Conservation (phyloP, 768 basidiomycete species). For the Lactarius evosmus region DNA sequence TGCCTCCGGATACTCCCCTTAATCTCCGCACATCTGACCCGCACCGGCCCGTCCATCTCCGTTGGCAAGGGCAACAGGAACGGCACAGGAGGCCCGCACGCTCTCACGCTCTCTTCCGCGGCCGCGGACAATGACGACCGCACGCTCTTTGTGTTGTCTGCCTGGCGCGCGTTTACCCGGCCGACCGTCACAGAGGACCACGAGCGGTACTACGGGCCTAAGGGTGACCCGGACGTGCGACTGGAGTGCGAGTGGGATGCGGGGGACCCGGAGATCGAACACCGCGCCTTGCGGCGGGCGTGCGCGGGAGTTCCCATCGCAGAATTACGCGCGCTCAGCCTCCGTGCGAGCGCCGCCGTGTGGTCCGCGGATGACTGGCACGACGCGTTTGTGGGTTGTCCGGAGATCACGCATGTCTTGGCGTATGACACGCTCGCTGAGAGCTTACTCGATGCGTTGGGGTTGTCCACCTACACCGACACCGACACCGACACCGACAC, state of each 20-base stretch:
- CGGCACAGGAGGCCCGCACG: conserved; percentile 2
- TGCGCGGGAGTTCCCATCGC: conserved; percentile 14
- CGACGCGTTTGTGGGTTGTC: conserved; percentile 3
- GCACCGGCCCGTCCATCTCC: neutral
- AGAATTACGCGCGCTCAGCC: conserved; percentile 18
- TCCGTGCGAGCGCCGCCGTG: conserved; percentile 1
- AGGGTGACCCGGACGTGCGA: conserved; percentile 1
- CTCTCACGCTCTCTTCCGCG: conserved; percentile 15
- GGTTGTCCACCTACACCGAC: neutral
- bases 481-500: neutral
- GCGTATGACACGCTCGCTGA: conserved; percentile 5
- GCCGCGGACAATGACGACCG: neutral
- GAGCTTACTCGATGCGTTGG: conserved; percentile 19
- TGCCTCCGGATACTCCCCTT: conserved; percentile 18
- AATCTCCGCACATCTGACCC: conserved; percentile 14
- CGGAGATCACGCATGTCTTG: conserved; percentile 19
- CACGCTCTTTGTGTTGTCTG: conserved; percentile 10
- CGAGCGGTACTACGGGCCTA: conserved; percentile 15
- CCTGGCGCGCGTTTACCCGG: conserved; percentile 15
- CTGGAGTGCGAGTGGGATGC: conserved; percentile 22
- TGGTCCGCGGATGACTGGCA: conserved; percentile 16
- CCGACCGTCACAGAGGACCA: conserved; percentile 10
- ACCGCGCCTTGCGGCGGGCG: conserved; percentile 3
- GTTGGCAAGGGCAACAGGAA: neutral
- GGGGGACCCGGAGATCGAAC: conserved; percentile 13